Base-by-base conservation (phyloP, 164 flowering plant species). In the Nymphaea colorata region DNA sequence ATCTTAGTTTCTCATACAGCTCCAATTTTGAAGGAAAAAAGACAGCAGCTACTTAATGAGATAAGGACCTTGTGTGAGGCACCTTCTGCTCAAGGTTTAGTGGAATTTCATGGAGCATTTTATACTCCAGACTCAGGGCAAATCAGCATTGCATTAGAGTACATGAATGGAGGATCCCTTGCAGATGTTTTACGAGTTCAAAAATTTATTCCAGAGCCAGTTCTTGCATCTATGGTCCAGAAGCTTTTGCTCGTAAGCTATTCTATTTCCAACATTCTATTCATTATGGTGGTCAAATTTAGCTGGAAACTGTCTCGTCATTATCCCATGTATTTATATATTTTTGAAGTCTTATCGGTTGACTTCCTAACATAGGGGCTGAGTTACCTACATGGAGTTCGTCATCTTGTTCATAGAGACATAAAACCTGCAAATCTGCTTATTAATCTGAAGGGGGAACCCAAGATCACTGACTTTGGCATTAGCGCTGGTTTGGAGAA, bases 361-460 rank as follows among this genome's bases (percentile, higher is more conserved):
- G 12, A 6, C 59, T 66, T 6, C 70, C 73, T 63, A 43, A 66
- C 17, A 16, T 67, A 95, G 98, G 98, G 99, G 64, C 73, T 95
- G 69, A 87, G 79, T 77, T 95, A 91, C 82, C 82, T 95, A 84
- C 99, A 95, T 80, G 98, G 97, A 79, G 96, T 82, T 67, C 77
- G 95, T 61, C 88, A 90, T 78, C 80, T 95, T 68, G 99, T 95
- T 68, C 99, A 92, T 75, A 86, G 99, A 85, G 99, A 95, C 74
- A 95, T 95, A 61, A 95, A 95, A 82, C 99, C 99, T 17, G 99
- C 99, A 69, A 95, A 95, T 85, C 77, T 95, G 80, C 98, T 95
- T 57, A 82, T 95, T 64, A 92, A 95, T 79, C 91, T 95, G 67
- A 95, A 95, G 72, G 99, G 99, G 66, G 97, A 90, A 79, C 85